Percentiles rank a stretch among this genome's conserved stretches.
Conservation (phyloP, 73 alveolate species). For the Tetrahymena malaccensis region DNA sequence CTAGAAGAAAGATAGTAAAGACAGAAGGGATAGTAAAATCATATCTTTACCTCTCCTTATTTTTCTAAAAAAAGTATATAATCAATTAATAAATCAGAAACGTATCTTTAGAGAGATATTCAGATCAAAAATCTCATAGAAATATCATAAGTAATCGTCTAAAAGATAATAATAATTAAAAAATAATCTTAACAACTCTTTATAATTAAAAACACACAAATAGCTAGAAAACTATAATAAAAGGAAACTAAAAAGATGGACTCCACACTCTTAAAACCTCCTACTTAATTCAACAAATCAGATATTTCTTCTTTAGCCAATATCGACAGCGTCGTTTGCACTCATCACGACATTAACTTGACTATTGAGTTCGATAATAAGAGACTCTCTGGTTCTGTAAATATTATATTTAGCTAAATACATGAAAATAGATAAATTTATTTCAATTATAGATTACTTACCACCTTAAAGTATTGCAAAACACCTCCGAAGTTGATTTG, state of each 20-base stretch:
- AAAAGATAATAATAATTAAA: background rate
- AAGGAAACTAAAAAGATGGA: background rate
- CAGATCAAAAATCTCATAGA: background rate
- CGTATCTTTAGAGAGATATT: background rate
- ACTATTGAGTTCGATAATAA: background rate
- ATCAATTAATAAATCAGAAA: background rate
- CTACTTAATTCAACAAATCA: background rate
- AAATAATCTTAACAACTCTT: background rate
- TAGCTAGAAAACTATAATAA: background rate
- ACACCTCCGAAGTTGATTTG: background rate
- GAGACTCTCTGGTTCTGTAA: background rate
- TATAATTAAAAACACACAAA: background rate
- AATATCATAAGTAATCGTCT: too few species aligned
- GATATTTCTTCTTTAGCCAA: background rate
- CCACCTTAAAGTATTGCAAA: background rate
- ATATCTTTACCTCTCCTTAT: background rate
- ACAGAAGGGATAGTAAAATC: background rate
- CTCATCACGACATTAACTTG: background rate
- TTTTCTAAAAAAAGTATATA: background rate
- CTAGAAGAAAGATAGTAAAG: background rate
- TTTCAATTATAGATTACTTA: background rate
- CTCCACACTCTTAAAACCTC: background rate
- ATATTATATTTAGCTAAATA: background rate
- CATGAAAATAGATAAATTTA: background rate
- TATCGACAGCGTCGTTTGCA: background rate